Evolutionary conservation across 768 basidiomycete genomes (phyloP), one percentile per base, ranked within the genome.

Genomic region (Neoboletus magnificus): DNA sequence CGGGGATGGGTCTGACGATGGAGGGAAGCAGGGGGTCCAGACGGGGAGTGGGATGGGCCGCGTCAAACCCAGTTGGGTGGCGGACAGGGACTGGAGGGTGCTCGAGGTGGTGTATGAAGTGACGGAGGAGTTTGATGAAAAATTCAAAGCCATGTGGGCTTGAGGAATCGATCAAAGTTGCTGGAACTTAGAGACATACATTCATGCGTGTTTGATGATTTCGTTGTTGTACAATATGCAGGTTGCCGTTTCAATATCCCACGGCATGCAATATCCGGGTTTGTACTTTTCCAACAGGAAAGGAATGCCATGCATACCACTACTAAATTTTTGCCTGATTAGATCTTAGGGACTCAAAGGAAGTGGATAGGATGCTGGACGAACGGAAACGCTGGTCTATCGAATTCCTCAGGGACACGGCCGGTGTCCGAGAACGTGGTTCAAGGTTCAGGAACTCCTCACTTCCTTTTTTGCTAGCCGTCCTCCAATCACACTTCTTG

Each of bases 111-210:
- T 85, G 9, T 61, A 72, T 27, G 74, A 57, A 3, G 74, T 76
- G 22, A 71, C 71, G 42, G 64, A 63, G 10, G 81, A 86, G 59
- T 86, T 88, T 52, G 70, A 79, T 10, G 76, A 70, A 54, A 86
- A 86, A 66, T 87, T 80, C 71, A 78, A 69, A 58, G 79, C 76
- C 9, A 87, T 85, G 73, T 86, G 85, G 85, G 85, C 85, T 0
- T 78, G 20, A 58, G 8, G 16, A n/a, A 6, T 29, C 13, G 10
- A 8, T 50, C 37, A 11, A 23, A 10, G n/a, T 12, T 15, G 5
- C 27, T 32, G 36, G 32, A 25, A 15, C 13, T 22, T 12, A 2
- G 9, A 15, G 23, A 25, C 16, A 18, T 35, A 15, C 13, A 5
- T 33, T 37, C 16, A 18, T 35, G 10, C 13, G 8, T 33, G 15